phyloP scores from a whole-genome alignment of 345 rosid species.

The Melaleuca quinquenervia region DNA sequence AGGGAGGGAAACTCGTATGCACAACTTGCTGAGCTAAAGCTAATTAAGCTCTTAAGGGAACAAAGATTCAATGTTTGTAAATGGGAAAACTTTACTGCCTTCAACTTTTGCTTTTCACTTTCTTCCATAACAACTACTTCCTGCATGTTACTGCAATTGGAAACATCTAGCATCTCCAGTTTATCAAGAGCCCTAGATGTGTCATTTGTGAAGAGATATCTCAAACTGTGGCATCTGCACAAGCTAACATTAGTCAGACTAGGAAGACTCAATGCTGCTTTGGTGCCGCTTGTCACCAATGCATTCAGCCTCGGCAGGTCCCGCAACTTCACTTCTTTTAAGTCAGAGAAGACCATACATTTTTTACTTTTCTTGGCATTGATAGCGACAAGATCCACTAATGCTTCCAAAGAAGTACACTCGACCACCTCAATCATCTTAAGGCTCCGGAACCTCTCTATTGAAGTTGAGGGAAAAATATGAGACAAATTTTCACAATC shows the following conservation, averaged over 20 bases:
- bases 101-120: neutral
- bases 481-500: neutral
- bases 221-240: neutral
- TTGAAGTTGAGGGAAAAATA: neutral
- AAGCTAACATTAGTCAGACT: neutral
- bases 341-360: fast-evolving
- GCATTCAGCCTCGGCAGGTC: neutral
- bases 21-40: neutral
- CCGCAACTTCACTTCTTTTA: neutral
- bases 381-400: neutral
- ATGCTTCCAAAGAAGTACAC: neutral
- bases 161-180: neutral
- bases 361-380: neutral
- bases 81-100: neutral
- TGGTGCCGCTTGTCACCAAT: neutral
- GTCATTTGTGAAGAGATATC: neutral
- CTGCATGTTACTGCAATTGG: neutral
- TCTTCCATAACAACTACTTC: neutral
- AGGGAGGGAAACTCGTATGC: neutral
- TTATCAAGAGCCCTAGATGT: neutral
- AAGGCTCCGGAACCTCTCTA: neutral
- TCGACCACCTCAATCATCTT: neutral
- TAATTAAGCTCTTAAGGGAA: neutral
- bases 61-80: neutral
- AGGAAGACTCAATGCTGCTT: neutral